Base-by-base conservation (phyloP, 2,329 filamentous ascomycete species). In the Teratosphaeriaceae sp. region DNA sequence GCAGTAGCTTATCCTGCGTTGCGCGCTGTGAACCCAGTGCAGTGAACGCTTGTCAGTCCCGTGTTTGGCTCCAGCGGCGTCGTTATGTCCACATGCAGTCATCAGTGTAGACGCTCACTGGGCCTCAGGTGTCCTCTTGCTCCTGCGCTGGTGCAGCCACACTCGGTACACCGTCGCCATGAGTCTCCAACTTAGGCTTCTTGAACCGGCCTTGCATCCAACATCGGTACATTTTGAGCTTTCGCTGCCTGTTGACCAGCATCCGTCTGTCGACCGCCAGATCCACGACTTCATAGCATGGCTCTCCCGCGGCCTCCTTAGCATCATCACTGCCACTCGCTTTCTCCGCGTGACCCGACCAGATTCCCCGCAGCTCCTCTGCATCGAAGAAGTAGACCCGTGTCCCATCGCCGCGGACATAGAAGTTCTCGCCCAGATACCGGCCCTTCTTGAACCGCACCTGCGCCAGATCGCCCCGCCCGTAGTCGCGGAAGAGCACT, bases 171-270 rank as follows among this genome's bases (percentile, higher is more conserved):
- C n/a, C n/a, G n/a, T n/a, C n/a, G n/a, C n/a, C n/a, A n/a, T n/a
- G n/a, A n/a, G n/a, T n/a, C n/a, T n/a, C n/a, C n/a, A n/a, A n/a
- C n/a, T n/a, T n/a, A n/a, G 67, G 62, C 68, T 89, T 90, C 57
- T 74, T 79, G 64, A 92, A 94, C 3, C 80, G 79, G 22, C 85
- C 87, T 65, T 94, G 87, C 63, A 94, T 79, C 88, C 92, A 98
- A 71, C 90, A 97, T 48, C 92, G 80, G 66, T 97, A 97, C 92
- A 98, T 98, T 69, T 97, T 98, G 38, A 95, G 72, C 67, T 88
- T 84, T 58, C 83, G 79, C 42, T 89, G 86, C 51, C 92, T 80
- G 64, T 98, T 98, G 43, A 98, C 88, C 43, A 98, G 75, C 71
- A 98, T 75, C 46, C 92, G 80, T 52, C 88, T 81, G 63, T 98